phyloP scores from a whole-genome alignment of 1,284 basidiomycete genomes.

The Puccinia brachypodii region DNA sequence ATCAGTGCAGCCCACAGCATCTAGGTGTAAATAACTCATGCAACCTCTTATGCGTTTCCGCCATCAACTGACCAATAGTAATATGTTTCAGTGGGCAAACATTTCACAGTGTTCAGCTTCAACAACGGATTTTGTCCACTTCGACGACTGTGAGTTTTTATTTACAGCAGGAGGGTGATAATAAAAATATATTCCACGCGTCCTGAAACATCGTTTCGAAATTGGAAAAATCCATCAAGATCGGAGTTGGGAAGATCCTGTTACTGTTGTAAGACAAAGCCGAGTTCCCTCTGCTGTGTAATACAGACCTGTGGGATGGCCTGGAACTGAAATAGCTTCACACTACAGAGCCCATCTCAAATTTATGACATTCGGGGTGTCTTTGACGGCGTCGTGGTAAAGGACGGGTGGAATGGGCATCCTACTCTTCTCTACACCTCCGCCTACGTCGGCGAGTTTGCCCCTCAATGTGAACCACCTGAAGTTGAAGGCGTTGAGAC shows the following conservation, averaged over 20 bases:
- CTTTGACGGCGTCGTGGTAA: slow-evolving; percentile 52
- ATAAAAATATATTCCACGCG: not conserved
- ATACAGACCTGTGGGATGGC: not conserved
- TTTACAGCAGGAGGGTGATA: not conserved
- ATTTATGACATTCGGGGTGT: slow-evolving; percentile 53
- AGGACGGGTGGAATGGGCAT: slow-evolving; percentile 50
- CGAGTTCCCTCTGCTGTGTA: not conserved
- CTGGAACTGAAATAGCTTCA: not conserved
- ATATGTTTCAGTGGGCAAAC: slow-evolving; percentile 50
- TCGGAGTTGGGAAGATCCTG: slow-evolving; percentile 48
- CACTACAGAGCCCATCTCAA: slow-evolving; percentile 47
- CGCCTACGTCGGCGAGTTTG: slow-evolving; percentile 50
- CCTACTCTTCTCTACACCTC: slow-evolving; percentile 53
- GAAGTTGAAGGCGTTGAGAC: slow-evolving; percentile 52
- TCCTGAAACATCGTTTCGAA: not conserved
- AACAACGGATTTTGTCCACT: slow-evolving; percentile 50
- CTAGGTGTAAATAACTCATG: slow-evolving; percentile 12
- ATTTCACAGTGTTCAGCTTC: slow-evolving; percentile 51
- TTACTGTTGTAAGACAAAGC: slow-evolving; percentile 49
- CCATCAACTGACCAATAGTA: not conserved
- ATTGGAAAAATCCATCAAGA: slow-evolving; percentile 19
- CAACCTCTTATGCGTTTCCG: not conserved
- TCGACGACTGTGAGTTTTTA: slow-evolving; percentile 45
- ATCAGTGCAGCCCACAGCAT: slow-evolving; percentile 50
- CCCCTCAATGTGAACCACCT: slow-evolving; percentile 45